Conservation (phyloP, 192 early-diverging fungal genomes). For the Backusella tuberculispora region DNA sequence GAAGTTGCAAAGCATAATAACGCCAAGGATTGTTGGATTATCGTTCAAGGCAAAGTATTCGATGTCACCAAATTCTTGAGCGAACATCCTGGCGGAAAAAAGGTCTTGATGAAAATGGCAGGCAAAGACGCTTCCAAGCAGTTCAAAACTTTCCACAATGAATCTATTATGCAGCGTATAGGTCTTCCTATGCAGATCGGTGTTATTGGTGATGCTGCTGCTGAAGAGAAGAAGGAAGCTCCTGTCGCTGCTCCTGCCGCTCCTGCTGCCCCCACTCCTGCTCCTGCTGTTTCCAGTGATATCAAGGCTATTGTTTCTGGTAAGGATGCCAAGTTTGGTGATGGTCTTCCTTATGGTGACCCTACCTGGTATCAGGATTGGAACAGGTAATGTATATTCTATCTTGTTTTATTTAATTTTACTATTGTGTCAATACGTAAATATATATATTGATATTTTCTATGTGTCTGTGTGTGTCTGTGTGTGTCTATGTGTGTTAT, state of each 20-base stretch:
- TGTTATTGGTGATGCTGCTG: slow-evolving; percentile 24
- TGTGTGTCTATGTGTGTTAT: not conserved
- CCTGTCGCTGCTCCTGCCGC: not conserved
- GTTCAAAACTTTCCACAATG: slow-evolving; percentile 77
- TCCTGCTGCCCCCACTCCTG: not conserved
- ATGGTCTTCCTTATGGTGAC: slow-evolving; percentile 76
- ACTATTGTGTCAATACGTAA: not conserved
- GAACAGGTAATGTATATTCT: slow-evolving; percentile 32
- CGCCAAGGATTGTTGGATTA: slow-evolving; percentile 80
- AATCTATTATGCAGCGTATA: slow-evolving; percentile 38
- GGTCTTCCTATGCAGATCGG: slow-evolving; percentile 42
- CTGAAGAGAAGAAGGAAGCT: not conserved
- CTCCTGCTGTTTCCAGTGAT: slow-evolving; percentile 8
- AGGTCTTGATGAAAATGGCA: slow-evolving; percentile 82
- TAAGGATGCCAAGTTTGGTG: slow-evolving; percentile 68
- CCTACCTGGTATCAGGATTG: slow-evolving; percentile 71
- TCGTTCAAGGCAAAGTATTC: slow-evolving; percentile 75
- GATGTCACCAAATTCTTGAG: slow-evolving; percentile 72
- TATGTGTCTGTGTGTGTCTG: not conserved
- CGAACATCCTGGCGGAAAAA: slow-evolving; percentile 93
- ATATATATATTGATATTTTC: not conserved
- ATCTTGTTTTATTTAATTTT: not conserved
- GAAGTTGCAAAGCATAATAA: slow-evolving; percentile 70
- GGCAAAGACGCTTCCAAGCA: slow-evolving; percentile 81
- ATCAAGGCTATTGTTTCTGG: slow-evolving; percentile 14